Percentiles rank a stretch among this genome's conserved stretches.
Conservation (phyloP, 805 yeast species). For the Metschnikowia drakensbergensis region DNA sequence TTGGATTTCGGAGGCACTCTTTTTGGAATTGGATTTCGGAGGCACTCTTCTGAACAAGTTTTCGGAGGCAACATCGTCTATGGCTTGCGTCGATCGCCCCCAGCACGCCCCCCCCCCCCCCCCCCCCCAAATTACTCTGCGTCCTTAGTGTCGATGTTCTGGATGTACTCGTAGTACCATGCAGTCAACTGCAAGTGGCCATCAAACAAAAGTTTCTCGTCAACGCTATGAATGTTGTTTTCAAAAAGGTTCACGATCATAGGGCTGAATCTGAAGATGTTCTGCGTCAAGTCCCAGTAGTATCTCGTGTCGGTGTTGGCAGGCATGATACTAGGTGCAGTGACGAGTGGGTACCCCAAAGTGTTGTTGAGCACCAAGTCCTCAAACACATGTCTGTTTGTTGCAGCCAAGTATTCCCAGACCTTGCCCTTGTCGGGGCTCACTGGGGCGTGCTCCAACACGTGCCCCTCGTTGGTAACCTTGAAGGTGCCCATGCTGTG, state of each 20-base stretch:
- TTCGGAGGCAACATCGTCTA: too few relatives aligned
- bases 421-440: conserved; percentile 24
- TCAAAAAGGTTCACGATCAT: conserved; percentile 22
- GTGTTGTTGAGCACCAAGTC: conserved; percentile 36
- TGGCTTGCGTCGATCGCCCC: too few relatives aligned
- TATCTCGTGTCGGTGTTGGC: conserved; percentile 70
- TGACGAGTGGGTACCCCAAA: conserved; percentile 28
- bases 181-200: conserved; percentile 60
- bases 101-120: too few relatives aligned
- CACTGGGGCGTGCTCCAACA: conserved; percentile 15
- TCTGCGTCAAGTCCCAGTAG: conserved; percentile 59
- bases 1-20: too few relatives aligned
- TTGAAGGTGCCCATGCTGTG: conserved; percentile 7
- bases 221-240: conserved; percentile 44
- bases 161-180: conserved; percentile 39
- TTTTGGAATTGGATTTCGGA: too few relatives aligned
- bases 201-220: conserved; percentile 53
- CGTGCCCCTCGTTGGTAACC: conserved; percentile 4
- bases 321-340: conserved; percentile 58
- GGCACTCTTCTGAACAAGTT: too few relatives aligned
- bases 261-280: conserved; percentile 62
- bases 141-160: conserved; percentile 12
- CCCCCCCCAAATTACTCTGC: conserved; percentile 8
- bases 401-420: conserved; percentile 44
- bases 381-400: conserved; percentile 44